Conservation (phyloP, 495 filamentous ascomycete genomes). For the Pyronema omphalodes region DNA sequence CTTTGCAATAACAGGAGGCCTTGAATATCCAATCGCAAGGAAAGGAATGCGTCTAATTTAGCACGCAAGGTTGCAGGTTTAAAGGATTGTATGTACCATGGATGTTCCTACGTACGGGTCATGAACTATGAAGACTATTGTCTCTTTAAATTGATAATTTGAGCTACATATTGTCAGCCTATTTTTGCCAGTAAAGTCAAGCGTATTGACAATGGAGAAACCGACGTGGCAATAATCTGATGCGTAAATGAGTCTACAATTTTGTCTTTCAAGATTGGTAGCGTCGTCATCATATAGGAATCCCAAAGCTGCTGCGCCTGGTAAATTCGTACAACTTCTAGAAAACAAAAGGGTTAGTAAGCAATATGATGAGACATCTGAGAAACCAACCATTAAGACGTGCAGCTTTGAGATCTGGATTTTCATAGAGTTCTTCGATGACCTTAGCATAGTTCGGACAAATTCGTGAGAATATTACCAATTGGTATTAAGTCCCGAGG, state of each 20-base stretch:
- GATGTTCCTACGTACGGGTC: conserved; percentile 28
- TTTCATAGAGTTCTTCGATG: not conserved
- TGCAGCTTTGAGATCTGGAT: conserved; percentile 27
- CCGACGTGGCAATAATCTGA: conserved; percentile 63
- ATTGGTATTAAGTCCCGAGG: conserved; percentile 19
- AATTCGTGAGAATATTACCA: conserved; percentile 3
- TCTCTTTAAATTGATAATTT: conserved; percentile 19
- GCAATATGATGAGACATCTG: not conserved
- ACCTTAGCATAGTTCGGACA: not conserved
- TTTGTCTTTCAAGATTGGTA: conserved; percentile 51
- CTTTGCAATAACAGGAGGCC: conserved; percentile 50
- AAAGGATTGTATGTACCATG: conserved; percentile 14
- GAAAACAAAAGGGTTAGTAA: not conserved
- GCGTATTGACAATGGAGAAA: not conserved
- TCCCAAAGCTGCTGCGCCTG: conserved; percentile 51
- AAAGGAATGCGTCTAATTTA: conserved; percentile 4
- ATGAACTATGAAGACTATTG: conserved; percentile 24
- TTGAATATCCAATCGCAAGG: conserved; percentile 18
- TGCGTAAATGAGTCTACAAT: conserved; percentile 68
- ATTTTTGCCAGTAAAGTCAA: conserved; percentile 3
- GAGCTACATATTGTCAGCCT: conserved; percentile 2
- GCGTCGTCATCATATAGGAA: conserved; percentile 51
- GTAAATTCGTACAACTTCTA: conserved; percentile 56
- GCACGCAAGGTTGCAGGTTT: not conserved
- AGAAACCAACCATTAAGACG: conserved; percentile 14